Conservation (phyloP, 1,284 basidiomycete genomes). For the Ceratobasidium sp. region DNA sequence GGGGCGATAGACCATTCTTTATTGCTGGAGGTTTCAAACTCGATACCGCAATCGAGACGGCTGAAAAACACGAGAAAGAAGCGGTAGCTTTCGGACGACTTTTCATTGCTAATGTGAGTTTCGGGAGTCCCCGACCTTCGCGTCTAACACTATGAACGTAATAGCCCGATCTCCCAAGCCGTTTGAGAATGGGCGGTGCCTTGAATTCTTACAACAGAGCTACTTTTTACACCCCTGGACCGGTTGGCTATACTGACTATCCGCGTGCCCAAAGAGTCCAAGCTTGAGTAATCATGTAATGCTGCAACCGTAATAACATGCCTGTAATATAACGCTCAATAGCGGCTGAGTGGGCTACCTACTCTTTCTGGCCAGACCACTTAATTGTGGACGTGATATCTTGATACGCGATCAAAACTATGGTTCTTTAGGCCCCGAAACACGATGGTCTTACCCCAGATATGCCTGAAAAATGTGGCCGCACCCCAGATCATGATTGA, state of each 20-base stretch:
- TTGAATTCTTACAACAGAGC: slow-evolving; percentile 49
- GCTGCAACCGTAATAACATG: not conserved
- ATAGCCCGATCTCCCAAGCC: slow-evolving; percentile 52
- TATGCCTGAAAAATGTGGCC: too few relatives aligned
- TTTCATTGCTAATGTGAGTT: slow-evolving; percentile 51
- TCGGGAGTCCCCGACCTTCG: not conserved
- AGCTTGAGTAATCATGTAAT: not conserved
- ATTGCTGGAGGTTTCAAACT: slow-evolving; percentile 49
- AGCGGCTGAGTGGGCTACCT: not conserved
- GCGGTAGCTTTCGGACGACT: slow-evolving; percentile 51
- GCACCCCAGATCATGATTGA: too few relatives aligned
- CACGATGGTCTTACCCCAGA: too few relatives aligned
- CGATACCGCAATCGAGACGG: slow-evolving; percentile 44
- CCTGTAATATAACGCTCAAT: not conserved
- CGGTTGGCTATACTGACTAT: slow-evolving; percentile 45
- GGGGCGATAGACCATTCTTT: slow-evolving; percentile 43
- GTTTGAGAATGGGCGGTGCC: slow-evolving; percentile 47
- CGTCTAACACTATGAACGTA: slow-evolving; percentile 17
- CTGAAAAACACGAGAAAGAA: slow-evolving; percentile 48
- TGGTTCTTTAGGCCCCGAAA: too few relatives aligned
- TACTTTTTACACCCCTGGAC: slow-evolving; percentile 46
- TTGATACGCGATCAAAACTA: too few relatives aligned
- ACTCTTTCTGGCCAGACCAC: not conserved
- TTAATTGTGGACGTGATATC: too few relatives aligned
- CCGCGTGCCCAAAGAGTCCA: slow-evolving; percentile 25